Base-by-base conservation (phyloP, 768 basidiomycete species). In the Rhodocollybia butyracea region DNA sequence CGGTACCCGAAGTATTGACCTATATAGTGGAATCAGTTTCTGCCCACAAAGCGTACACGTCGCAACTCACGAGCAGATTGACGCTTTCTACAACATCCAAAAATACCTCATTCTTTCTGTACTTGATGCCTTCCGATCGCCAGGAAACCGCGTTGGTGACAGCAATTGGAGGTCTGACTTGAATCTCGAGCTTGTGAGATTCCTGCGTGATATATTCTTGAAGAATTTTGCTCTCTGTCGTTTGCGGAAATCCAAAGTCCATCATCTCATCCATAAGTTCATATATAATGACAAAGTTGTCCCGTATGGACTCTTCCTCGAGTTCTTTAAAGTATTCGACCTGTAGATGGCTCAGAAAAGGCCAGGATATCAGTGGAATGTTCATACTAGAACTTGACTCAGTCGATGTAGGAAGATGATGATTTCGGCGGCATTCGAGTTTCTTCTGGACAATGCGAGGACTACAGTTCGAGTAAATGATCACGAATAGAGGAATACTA, bases 181-280 rank as follows among this genome's bases (percentile, higher is more conserved):
- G 91, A 19, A 94, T 82, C 69, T 97, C 96, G 31, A 98, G 86
- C 71, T 98, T 98, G 74, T 98, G 90, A 1, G 92, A 94, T 69
- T 98, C 96, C 69, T 98, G 96, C 0, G 96, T 98, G 78, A 98
- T 98, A 67, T 98, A 98, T 68, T 98, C 96, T 73, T 98, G 96
- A 50, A 98, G 73, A 63, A 98, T 99, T 79, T 99, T 98, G 80
- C 91, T 94, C 76, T 99, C 97, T 15, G 97, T 98, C 39, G 96
- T 99, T 71, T 98, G 97, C 0, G 97, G 96, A 68, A 89, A 98
- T 7, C 97, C 97, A 72, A 97, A 99, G 76, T 99, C 97, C 94
- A 98, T 98, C 93, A 98, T 98, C 77, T 99, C 97, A 65, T 98
- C 96, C 77, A 99, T 82, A 52, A 98, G 83, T 68, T 98, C 96